Base-by-base conservation (phyloP, 179 eudicot species). In the Amaranthus tricolor region DNA sequence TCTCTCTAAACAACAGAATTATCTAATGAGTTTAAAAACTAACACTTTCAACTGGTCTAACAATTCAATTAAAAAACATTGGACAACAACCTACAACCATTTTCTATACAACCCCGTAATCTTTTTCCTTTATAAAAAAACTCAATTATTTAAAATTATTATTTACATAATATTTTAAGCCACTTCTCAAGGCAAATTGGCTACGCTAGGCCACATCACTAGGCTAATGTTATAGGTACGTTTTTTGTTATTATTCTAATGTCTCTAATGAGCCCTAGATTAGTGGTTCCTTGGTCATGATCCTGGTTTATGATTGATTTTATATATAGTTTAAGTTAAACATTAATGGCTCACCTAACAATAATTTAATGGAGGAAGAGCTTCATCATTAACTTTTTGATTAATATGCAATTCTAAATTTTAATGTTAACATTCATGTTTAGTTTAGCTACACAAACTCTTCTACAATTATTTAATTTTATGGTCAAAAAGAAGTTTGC, bases 181-280 rank as follows among this genome's bases (percentile, higher is more conserved):
- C n/a, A 74, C 11, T 16, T n/a, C n/a, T 21, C 9, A 74, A 17
- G 59, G 70, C 40, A 31, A 31, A 31, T 31, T 1, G 3, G 40
- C 40, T 53, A 63, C 43, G 12, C 43, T 66, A 67, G 65, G 5
- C 14, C 55, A 51, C 13, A 17, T 13, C 40, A 31, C 14, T 44
- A 43, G 71, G 55, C 50, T 63, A 52, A 19, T 31, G 3, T 31
- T 1, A 31, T 19, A 7, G n/a, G 14, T 52, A 65, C 19, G 13
- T 72, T 50, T 21, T n/a, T 66, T 17, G 47, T 20, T 64, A 55
- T 45, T 31, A 13, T 51, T 60, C 6, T 48, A 54, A 61, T 78
- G 76, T 72, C 44, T 55, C 21, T 66, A 31, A 1, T 31, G 43
- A 75, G 76, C 73, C 68, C 66, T 56, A 58, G 17, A 44, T 52